Evolutionary conservation across 352 stramenopile genomes (phyloP).

Genomic region (Phytophthora fragariaefolia): DNA sequence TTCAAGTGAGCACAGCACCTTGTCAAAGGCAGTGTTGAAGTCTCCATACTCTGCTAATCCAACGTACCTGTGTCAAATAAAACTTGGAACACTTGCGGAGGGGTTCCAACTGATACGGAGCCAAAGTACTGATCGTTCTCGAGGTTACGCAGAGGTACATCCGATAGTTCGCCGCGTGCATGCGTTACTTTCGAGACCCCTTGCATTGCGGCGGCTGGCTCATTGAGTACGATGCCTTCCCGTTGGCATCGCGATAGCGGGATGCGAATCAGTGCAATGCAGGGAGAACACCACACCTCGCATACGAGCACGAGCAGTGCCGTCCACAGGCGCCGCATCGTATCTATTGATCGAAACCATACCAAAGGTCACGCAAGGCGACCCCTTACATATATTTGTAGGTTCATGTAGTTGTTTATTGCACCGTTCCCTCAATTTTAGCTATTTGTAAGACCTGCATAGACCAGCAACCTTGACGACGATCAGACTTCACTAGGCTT

Average conservation of each 20-base stretch:
- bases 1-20: neutral
- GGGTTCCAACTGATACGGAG: conserved; percentile 34
- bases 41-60: neutral
- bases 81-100: conserved; percentile 43
- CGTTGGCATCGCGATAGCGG: neutral
- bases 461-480: too few relatives aligned
- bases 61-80: conserved; percentile 7
- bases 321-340: neutral
- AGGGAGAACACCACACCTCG: neutral
- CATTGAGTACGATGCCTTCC: neutral
- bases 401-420: too few relatives aligned
- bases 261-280: conserved; percentile 3
- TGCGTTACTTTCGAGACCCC: neutral
- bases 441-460: too few relatives aligned
- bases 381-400: too few relatives aligned
- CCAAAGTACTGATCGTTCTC: conserved; percentile 43
- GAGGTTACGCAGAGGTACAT: conserved; percentile 32
- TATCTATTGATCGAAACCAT: neutral
- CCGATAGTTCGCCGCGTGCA: conserved; percentile 1
- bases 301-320: conserved; percentile 4
- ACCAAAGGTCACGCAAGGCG: conserved; percentile 8
- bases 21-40: neutral
- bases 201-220: conserved; percentile 1
- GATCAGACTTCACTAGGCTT: too few relatives aligned
- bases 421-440: too few relatives aligned